Evolutionary conservation across 345 rosid genomes (phyloP).

Genomic region (Murraya koenigii): DNA sequence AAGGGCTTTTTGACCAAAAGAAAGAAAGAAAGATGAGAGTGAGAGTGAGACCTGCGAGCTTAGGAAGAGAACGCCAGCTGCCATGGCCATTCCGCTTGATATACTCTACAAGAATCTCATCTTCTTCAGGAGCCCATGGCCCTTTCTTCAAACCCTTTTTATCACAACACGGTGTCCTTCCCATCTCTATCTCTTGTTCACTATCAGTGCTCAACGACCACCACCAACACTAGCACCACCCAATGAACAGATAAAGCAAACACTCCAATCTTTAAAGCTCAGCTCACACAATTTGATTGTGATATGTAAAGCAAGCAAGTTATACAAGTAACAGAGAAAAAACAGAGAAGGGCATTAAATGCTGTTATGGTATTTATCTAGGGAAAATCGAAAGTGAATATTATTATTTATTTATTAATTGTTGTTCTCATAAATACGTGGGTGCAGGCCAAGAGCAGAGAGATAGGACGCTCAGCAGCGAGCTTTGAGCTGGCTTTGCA

Average conservation of each 20-base stretch:
- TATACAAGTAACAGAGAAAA: neutral
- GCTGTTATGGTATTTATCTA: slow-evolving; percentile 35
- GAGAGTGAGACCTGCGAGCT: slow-evolving; percentile 55
- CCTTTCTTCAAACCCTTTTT: slow-evolving; percentile 90
- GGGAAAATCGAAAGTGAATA: slow-evolving; percentile 29
- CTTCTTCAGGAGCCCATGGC: slow-evolving; percentile 97
- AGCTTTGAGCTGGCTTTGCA: slow-evolving; percentile 61
- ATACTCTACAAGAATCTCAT: slow-evolving; percentile 64
- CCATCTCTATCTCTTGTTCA: slow-evolving; percentile 41
- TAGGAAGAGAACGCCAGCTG: slow-evolving; percentile 94
- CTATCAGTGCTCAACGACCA: neutral
- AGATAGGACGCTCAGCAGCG: slow-evolving; percentile 48
- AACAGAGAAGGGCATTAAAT: slow-evolving; percentile 21
- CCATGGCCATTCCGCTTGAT: slow-evolving; percentile 87
- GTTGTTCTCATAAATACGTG: slow-evolving; percentile 9
- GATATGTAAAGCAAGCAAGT: neutral
- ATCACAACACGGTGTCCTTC: slow-evolving; percentile 87
- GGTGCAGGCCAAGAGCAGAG: slow-evolving; percentile 7
- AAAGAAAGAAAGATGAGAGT: neutral
- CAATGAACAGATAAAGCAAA: slow-evolving; percentile 1
- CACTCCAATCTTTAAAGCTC: neutral
- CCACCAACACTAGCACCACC: neutral
- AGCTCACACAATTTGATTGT: neutral
- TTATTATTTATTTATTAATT: neutral
- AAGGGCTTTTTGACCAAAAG: too few relatives aligned